phyloP scores from a whole-genome alignment of 192 early-diverging fungal species.

The Entomortierella chlamydospora region DNA sequence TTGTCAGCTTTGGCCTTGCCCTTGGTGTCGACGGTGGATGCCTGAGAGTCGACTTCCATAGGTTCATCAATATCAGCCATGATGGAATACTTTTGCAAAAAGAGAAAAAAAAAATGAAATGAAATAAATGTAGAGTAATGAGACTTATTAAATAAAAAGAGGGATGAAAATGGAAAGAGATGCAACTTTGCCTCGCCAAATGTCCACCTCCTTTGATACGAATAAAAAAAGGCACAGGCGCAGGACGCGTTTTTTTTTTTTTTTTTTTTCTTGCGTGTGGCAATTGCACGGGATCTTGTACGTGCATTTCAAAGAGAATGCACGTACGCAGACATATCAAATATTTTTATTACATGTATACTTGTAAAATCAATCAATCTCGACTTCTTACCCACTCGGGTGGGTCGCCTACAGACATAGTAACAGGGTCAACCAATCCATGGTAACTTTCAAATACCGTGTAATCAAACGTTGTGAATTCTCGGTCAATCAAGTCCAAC shows the following conservation, averaged over 20 bases:
- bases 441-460: slow-evolving; percentile 82
- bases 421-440: slow-evolving; percentile 72
- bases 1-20: slow-evolving; percentile 64
- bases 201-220: not conserved
- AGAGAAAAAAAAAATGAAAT: slow-evolving; percentile 1
- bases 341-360: not conserved
- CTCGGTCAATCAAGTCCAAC: slow-evolving; percentile 71
- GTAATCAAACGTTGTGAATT: slow-evolving; percentile 88
- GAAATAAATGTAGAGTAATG: too few species aligned
- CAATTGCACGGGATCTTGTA: too few species aligned
- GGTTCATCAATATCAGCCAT: slow-evolving; percentile 55
- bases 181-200: not conserved
- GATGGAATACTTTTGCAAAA: not conserved
- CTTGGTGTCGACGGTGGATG: slow-evolving; percentile 61
- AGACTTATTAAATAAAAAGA: not conserved
- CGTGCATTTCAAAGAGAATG: not conserved
- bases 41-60: slow-evolving; percentile 42
- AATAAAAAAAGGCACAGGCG: not conserved
- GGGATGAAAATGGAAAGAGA: not conserved
- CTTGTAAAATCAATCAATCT: slow-evolving; percentile 10
- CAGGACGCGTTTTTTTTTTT: slow-evolving; percentile 1
- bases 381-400: slow-evolving; percentile 72
- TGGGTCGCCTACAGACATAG: slow-evolving; percentile 71
- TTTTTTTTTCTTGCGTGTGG: too few species aligned
- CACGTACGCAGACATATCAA: not conserved